Evolutionary conservation across 805 yeast genomes (phyloP), one percentile per base, ranked within the genome.

Genomic region (Lachancea sp.): DNA sequence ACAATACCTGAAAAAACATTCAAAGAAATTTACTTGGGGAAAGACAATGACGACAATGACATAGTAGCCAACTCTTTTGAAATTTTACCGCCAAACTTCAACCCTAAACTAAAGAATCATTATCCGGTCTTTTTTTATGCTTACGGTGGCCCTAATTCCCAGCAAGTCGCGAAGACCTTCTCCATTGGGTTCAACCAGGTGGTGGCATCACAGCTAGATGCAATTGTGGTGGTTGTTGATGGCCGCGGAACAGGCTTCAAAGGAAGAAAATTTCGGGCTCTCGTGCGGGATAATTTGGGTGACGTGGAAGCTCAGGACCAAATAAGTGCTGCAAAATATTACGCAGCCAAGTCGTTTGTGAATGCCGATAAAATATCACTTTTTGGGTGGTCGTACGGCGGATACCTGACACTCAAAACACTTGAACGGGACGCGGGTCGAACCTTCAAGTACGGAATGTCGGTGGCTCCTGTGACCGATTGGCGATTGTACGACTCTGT

Each of bases 341-440:
- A 93, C 84, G 72, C 78, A 2, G 39, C 65, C 3, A 77, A 75
- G 53, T 48, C 71, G 2, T 91, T 82, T 57, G 83, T 93, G 35
- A 85, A 90, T 59, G 63, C 69, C 19, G 68, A 73, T 3, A 75
- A 78, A 49, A 80, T 87, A 11, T 95, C 95, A 0, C 78, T 91
- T 45, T 93, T 97, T 91, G 99, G 99, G 8, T 93, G 99, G 99
- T 85, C 95, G 18, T 93, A 91, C 61, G 99, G 99, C 39, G 99
- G 98, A 0, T 93, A 79, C 60, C 75, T 88, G 73, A 89, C 99
- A 0, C 73, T 93, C 55, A 93, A 90, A 66, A 84, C 95, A 0
- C 68, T 93, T 38, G 98, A 93, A 65, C 72, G 73, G 18, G 98
- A 93, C 64, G 73, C 71, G 2, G 87, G 88, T 15, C 68, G 77